Base-by-base conservation (phyloP, 2,329 filamentous ascomycete species). In the Sphaceloma murrayae region DNA sequence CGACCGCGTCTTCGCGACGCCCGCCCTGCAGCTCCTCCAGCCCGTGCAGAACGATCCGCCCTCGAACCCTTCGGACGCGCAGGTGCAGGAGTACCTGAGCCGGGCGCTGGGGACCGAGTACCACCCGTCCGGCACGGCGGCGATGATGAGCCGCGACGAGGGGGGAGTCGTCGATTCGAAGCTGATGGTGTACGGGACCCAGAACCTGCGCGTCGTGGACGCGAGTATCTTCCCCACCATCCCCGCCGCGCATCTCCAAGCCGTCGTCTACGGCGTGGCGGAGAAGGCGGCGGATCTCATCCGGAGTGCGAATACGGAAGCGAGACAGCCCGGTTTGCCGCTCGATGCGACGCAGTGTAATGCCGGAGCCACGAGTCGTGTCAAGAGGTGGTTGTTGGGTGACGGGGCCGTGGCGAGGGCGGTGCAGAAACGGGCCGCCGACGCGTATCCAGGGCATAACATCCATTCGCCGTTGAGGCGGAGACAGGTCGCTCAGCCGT, bases 111-210 rank as follows among this genome's bases (percentile, higher is more conserved):
- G 57, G 9, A 68, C 66, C 0, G 67, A 67, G 40, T 74, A 68
- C 51, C 72, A 75, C 53, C 62, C 67, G 0, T 54, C 62, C 1
- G 67, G 72, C 19, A 73, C 66, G 16, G 63, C 64, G 24, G 63
- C 65, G 10, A 72, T 72, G 68, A 56, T 66, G 33, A 64, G 66
- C 2, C 52, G 55, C 26, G 64, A 65, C 17, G 57, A 66, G 4
- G 69, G 68, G 1, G 70, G 68, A 4, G 70, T 72, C 9, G 69
- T 72, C 0, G 63, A 69, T 45, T 47, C 62, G 8, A 52, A 55
- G 14, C 54, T 67, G 3, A 52, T 52, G 26, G 66, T 69, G 1
- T 64, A 66, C 46, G 65, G 65, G 4, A 62, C 61, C 10, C 53
- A 51, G 24, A 65, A 65, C 43, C 48, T 68, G 26, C 59, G 66